Evolutionary conservation across 345 rosid species (phyloP).

Genomic region (Leavenworthia alabamica): DNA sequence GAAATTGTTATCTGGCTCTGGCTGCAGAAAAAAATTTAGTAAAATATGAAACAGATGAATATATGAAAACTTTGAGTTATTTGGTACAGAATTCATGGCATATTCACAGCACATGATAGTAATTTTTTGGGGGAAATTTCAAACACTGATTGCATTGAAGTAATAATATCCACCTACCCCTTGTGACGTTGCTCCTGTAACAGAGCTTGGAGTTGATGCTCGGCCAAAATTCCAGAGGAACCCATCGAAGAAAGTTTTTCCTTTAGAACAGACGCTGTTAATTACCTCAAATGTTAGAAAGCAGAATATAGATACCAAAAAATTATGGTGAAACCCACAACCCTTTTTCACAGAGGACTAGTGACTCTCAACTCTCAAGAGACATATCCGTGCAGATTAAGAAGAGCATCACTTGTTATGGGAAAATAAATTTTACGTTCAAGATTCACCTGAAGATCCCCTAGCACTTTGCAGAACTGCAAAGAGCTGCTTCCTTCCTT

Average conservation of each 20-base stretch:
- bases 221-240: conserved; percentile 94
- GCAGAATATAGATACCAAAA: neutral
- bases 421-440: conserved; percentile 11
- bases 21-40: conserved; percentile 39
- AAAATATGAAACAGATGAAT: conserved; percentile 4
- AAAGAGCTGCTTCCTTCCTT: conserved; percentile 96
- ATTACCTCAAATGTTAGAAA: conserved; percentile 33
- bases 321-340: neutral
- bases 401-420: neutral
- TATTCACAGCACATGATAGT: neutral
- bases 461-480: conserved; percentile 96
- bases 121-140: neutral
- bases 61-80: neutral
- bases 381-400: neutral
- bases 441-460: conserved; percentile 83
- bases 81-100: neutral
- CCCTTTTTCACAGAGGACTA: neutral
- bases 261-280: conserved; percentile 88
- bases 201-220: conserved; percentile 96
- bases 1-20: conserved; percentile 76
- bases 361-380: neutral
- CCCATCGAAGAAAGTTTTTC: conserved; percentile 90
- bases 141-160: conserved; percentile 6
- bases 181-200: conserved; percentile 80
- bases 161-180: conserved; percentile 55